Conservation (phyloP, 768 basidiomycete genomes). For the Rhodotorula babjevae region DNA sequence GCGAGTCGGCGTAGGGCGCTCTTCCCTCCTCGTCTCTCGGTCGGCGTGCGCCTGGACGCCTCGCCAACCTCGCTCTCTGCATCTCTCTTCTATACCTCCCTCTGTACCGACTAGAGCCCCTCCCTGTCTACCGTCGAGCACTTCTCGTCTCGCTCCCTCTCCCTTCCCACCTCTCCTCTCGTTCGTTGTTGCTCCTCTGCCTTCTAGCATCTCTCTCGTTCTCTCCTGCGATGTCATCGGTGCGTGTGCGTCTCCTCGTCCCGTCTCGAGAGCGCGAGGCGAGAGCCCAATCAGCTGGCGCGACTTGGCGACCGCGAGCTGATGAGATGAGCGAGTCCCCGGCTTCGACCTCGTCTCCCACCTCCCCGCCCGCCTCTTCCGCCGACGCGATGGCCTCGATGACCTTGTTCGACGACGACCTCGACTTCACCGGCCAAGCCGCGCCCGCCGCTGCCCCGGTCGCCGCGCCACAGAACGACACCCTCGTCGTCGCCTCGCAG, state of each 20-base stretch:
- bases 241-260: too few relatives aligned
- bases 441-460: constrained; percentile 32
- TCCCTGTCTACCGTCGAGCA: not conserved
- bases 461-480: constrained; percentile 51
- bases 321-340: not conserved
- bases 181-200: not conserved
- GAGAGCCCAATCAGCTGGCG: too few relatives aligned
- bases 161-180: not conserved
- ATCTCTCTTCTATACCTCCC: not conserved
- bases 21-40: too few relatives aligned
- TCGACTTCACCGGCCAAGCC: constrained; percentile 44
- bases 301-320: not conserved
- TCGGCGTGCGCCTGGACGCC: not conserved
- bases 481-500: constrained; percentile 70
- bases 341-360: not conserved
- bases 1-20: not conserved
- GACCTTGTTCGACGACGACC: constrained; percentile 27
- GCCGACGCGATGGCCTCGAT: not conserved
- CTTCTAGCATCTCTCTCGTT: not conserved
- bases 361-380: not conserved
- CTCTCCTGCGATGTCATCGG: not conserved
- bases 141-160: not conserved
- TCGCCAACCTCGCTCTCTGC: not conserved
- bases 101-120: not conserved
- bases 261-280: too few relatives aligned